A percentile compares a stretch with the other conserved stretches of the same genome.
Conservation (phyloP, 192 early-diverging fungal genomes). For the Coemansia sp. region DNA sequence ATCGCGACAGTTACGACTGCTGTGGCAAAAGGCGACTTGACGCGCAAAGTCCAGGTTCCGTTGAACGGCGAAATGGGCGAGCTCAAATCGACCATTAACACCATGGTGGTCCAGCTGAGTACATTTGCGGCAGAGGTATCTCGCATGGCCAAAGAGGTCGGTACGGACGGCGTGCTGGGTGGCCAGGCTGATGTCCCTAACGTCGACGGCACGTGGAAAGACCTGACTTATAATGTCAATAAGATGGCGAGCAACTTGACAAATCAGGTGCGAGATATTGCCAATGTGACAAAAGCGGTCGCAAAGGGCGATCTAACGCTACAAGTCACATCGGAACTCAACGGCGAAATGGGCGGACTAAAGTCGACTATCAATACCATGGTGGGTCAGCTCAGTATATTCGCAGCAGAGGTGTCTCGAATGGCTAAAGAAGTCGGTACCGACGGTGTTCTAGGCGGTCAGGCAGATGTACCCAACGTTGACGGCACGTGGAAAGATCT, state of each 20-base stretch:
- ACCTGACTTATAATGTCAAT: conserved; percentile 69
- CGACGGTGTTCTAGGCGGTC: conserved; percentile 65
- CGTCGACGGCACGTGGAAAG: conserved; percentile 66
- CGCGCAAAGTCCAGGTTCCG: too few species aligned
- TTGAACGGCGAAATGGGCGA: too few species aligned
- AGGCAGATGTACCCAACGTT: conserved; percentile 59
- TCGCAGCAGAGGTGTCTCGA: conserved; percentile 64
- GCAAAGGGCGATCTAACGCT: conserved; percentile 62
- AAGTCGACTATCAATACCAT: conserved; percentile 66
- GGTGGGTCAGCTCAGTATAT: conserved; percentile 64
- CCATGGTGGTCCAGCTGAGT: conserved; percentile 64
- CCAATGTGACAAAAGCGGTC: conserved; percentile 64
- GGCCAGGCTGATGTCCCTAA: conserved; percentile 20
- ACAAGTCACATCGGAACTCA: conserved; percentile 58
- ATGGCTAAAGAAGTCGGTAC: conserved; percentile 65
- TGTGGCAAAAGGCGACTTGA: too few species aligned
- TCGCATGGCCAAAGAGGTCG: conserved; percentile 65
- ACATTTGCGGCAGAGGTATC: conserved; percentile 67
- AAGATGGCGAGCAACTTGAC: conserved; percentile 68
- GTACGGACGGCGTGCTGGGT: too few species aligned
- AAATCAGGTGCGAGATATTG: conserved; percentile 67
- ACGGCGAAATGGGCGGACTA: conserved; percentile 61
- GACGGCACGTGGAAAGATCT: conserved; percentile 61
- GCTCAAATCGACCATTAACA: conserved; percentile 51
- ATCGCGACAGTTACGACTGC: conserved; percentile 48